Evolutionary conservation across 441 rosid genomes (phyloP).

Genomic region (Pelargonium cotyledonis): DNA sequence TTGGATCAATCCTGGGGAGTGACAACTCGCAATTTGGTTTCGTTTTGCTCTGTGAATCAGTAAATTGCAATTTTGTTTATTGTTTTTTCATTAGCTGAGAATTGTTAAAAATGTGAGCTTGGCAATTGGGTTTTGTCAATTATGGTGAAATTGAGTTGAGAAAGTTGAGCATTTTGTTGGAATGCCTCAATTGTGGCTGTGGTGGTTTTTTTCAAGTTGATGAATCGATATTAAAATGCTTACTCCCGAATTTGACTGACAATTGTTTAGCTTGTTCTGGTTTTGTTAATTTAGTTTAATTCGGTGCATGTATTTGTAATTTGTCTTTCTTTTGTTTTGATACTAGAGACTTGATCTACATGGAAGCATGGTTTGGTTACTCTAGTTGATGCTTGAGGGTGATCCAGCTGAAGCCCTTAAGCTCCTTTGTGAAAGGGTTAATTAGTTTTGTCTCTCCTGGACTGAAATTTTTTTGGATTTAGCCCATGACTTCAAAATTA

Average conservation of each 20-base stretch:
- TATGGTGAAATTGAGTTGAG: not conserved
- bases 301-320: constrained; percentile 9
- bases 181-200: not conserved
- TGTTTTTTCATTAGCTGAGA: not conserved
- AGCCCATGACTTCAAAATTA: no score
- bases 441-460: no score
- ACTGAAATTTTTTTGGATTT: no score
- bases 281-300: not conserved
- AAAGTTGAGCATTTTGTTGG: not conserved
- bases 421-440: no score
- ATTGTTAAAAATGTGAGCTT: constrained; percentile 1
- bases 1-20: constrained; percentile 44
- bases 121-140: not conserved
- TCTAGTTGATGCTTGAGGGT: constrained; percentile 81
- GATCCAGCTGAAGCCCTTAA: constrained; percentile 52
- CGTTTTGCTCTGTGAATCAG: constrained; percentile 3
- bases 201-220: not conserved
- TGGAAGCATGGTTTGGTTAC: constrained; percentile 69
- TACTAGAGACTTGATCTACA: constrained; percentile 58
- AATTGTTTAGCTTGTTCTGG: not conserved
- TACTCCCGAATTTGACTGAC: not conserved
- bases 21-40: constrained; percentile 24
- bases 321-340: not conserved
- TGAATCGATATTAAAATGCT: not conserved
- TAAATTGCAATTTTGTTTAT: not conserved